Base-by-base conservation (phyloP, 441 rosid species). In the Syzygium malaccense region DNA sequence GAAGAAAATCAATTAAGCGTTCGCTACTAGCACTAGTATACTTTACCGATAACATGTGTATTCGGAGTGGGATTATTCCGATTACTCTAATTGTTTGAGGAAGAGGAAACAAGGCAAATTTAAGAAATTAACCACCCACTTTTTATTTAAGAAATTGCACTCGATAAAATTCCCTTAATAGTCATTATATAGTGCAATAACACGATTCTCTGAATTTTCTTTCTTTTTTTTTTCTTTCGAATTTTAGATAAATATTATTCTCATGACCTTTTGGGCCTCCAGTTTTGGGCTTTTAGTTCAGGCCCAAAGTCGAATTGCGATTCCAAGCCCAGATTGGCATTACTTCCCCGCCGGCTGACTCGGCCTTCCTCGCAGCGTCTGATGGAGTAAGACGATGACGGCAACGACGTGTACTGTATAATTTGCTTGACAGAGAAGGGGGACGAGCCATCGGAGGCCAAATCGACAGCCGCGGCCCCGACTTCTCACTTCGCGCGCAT, bases 341-440 rank as follows among this genome's bases (percentile, higher is more conserved):
- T 58, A 26, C 64, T 58, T 58, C 30, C 26, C 26, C 8, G 64
- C 64, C 64, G 17, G 64, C 64, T 1, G 64, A 0, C 64, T 58
- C 64, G 15, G 15, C 64, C 30, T 58, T 58, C 0, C 30, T 12
- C 7, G 79, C 88, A 28, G n/a, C 8, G 18, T 28, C 32, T 0
- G 32, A 60, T 5, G 66, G 32, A 85, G 49, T 53, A 33, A 85
- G 89, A 87, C 20, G 88, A 87, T 17, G 89, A 75, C 41, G 64
- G 86, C 37, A 75, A 68, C 37, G 53, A 86, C 8, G 66, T 14
- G 45, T 54, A 66, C 79, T 94, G 95, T 85, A 94, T 95, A 78
- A 93, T 95, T 83, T 90, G 94, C 89, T 89, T 93, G 58, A 86
- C 91, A 41, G 93, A 92, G 26, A 88, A 90, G 30, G 92, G 92